Evolutionary conservation across 768 basidiomycete genomes (phyloP).

Genomic region (Pisolithus microcarpus): DNA sequence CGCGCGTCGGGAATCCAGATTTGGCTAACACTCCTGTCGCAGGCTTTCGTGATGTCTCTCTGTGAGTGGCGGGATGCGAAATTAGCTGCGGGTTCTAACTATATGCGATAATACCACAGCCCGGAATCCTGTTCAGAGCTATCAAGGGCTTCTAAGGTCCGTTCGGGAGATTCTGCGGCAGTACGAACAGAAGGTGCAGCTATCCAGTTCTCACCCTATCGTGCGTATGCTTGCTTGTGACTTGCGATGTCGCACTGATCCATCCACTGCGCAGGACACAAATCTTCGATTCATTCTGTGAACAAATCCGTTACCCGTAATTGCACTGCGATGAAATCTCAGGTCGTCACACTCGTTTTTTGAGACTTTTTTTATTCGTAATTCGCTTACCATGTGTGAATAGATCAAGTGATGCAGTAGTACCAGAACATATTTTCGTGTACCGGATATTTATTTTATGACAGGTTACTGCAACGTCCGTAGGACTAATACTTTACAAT

Average conservation of each 20-base stretch:
- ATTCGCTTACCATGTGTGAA: too few relatives aligned
- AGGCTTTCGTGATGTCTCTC: constrained; percentile 59
- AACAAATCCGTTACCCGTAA: neutral
- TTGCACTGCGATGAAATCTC: too few relatives aligned
- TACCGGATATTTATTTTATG: too few relatives aligned
- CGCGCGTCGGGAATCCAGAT: neutral
- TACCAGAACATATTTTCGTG: too few relatives aligned
- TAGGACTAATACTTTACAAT: too few relatives aligned
- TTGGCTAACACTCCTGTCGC: constrained; percentile 2
- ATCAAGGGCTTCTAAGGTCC: constrained; percentile 52
- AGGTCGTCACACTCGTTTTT: too few relatives aligned
- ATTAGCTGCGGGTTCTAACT: neutral
- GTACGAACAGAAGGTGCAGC: constrained; percentile 65
- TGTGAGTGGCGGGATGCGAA: constrained; percentile 21
- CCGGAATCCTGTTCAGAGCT: constrained; percentile 52
- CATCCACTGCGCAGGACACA: constrained; percentile 17
- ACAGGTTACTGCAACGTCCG: too few relatives aligned
- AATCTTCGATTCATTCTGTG: constrained; percentile 25
- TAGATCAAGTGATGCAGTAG: too few relatives aligned
- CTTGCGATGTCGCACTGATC: neutral
- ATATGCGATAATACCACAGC: constrained; percentile 17
- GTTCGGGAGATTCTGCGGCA: constrained; percentile 54
- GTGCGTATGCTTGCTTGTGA: constrained; percentile 23
- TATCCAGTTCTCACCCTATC: constrained; percentile 67
- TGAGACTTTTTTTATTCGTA: too few relatives aligned